Percentiles rank a stretch among this genome's conserved stretches.
Evolutionary conservation across 179 eudicot genomes (phyloP).

Genomic region (Actinidia polygama): DNA sequence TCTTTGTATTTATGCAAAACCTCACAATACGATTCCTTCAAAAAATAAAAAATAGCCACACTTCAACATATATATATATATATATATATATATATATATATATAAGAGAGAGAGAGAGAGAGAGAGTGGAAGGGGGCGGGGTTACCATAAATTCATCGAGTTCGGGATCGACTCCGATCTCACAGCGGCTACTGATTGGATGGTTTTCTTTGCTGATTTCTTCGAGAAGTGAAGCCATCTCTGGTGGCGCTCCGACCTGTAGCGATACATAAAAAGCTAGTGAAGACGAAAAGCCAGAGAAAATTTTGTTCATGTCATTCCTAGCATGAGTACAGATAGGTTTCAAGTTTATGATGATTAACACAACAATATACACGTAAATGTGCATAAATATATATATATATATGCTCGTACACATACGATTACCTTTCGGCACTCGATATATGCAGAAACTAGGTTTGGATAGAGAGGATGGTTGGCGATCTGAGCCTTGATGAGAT

Average conservation of each 20-base stretch:
- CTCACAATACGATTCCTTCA: slow-evolving; percentile 31
- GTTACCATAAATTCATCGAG: slow-evolving; percentile 39
- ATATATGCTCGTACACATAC: not conserved
- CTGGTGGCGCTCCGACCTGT: slow-evolving; percentile 41
- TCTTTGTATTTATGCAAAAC: slow-evolving; percentile 33
- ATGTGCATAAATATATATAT: not conserved
- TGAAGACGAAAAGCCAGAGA: too few relatives aligned
- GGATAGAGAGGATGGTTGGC: slow-evolving; percentile 56
- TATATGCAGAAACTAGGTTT: slow-evolving; percentile 39
- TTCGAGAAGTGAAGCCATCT: slow-evolving; percentile 31
- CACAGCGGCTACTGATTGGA: slow-evolving; percentile 6
- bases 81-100: not conserved
- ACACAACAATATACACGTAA: not conserved
- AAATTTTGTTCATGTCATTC: too few relatives aligned
- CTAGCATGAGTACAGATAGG: too few relatives aligned
- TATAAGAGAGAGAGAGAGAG: not conserved
- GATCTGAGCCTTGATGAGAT: slow-evolving; percentile 53
- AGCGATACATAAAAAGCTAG: not conserved
- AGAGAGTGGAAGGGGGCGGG: not conserved
- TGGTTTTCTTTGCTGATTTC: slow-evolving; percentile 28
- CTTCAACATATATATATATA: not conserved
- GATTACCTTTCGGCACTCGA: slow-evolving; percentile 50
- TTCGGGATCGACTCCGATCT: slow-evolving; percentile 38
- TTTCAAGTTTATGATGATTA: too few relatives aligned
- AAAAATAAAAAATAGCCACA: too few relatives aligned